Percentiles rank a stretch among this genome's conserved stretches.
Evolutionary conservation across 2,329 filamentous ascomycete genomes (phyloP).

Genomic region (Colletotrichum siamense): DNA sequence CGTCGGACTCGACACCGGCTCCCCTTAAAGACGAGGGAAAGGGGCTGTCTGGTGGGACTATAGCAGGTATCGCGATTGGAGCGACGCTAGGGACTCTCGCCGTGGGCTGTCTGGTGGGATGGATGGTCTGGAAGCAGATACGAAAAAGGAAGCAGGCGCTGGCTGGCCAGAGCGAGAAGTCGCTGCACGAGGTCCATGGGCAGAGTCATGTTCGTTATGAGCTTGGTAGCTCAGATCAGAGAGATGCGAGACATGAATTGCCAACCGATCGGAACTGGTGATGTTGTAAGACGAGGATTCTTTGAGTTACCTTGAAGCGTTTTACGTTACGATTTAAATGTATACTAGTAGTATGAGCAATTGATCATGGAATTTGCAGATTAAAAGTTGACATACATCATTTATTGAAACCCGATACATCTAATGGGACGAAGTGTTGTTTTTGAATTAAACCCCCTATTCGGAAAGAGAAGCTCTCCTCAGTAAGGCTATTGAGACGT

Average conservation of each 20-base stretch:
- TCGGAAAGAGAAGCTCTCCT: too few relatives aligned
- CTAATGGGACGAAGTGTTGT: too few relatives aligned
- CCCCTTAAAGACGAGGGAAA: neutral
- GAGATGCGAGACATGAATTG: neutral
- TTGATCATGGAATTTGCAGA: neutral
- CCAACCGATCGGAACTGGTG: neutral
- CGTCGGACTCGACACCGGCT: neutral
- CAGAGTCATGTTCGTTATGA: neutral
- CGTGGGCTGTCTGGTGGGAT: neutral
- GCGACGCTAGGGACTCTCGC: neutral
- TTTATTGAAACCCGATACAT: too few relatives aligned
- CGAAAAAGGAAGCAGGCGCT: neutral
- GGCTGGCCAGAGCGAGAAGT: neutral
- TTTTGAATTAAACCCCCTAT: too few relatives aligned
- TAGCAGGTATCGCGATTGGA: neutral
- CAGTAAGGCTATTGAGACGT: too few relatives aligned
- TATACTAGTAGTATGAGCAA: neutral
- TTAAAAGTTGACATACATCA: neutral
- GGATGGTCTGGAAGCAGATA: neutral
- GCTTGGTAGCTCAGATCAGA: neutral
- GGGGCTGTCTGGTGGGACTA: neutral
- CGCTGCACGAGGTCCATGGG: neutral
- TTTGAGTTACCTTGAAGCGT: neutral
- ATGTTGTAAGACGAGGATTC: neutral
- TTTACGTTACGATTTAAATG: neutral